These are phyloP conservation scores for Trichoderma lentiforme DNA, from an alignment of 2,329 filamentous ascomycete genomes.

Conservation along the genomic window DNA sequence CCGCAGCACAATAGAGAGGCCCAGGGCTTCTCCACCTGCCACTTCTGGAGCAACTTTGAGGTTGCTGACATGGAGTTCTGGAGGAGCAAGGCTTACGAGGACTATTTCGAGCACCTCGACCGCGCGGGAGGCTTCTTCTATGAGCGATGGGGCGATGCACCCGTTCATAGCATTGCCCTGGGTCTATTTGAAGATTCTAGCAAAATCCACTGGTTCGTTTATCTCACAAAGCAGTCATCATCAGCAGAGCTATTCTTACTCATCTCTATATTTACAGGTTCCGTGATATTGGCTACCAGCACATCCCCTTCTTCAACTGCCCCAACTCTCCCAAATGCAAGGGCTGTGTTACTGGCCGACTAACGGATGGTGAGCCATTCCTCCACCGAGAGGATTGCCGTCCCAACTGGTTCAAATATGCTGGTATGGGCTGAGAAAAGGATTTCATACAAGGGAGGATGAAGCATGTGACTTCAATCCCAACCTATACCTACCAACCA, in stretches of 20 bases:
- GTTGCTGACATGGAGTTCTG: slow-evolving; percentile 92
- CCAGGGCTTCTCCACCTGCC: slow-evolving; percentile 94
- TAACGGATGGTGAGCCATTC: slow-evolving; percentile 85
- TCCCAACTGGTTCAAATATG: slow-evolving; percentile 96
- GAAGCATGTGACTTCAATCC: not conserved
- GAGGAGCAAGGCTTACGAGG: slow-evolving; percentile 84
- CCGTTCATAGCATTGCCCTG: slow-evolving; percentile 90
- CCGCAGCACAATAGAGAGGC: slow-evolving; percentile 78
- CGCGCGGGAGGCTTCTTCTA: slow-evolving; percentile 97
- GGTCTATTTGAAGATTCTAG: slow-evolving; percentile 87
- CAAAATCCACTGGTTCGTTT: slow-evolving; percentile 84
- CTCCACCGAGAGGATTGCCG: slow-evolving; percentile 89
- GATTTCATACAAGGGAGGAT: not conserved
- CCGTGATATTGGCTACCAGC: slow-evolving; percentile 97
- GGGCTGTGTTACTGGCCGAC: slow-evolving; percentile 79
- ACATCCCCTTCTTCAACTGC: slow-evolving; percentile 98
- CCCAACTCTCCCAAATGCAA: slow-evolving; percentile 93
- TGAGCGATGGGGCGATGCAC: slow-evolving; percentile 96
- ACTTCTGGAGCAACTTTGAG: slow-evolving; percentile 99
- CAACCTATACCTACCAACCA: not conserved
- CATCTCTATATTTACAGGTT: slow-evolving; percentile 63
- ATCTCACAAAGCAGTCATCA: not conserved
- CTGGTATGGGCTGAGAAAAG: slow-evolving; percentile 64
- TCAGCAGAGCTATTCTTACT: slow-evolving; percentile 8
- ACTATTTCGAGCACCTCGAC: slow-evolving; percentile 97